Evolutionary conservation across 2,329 filamentous ascomycete species (phyloP).

Genomic region (Claviceps paspali): DNA sequence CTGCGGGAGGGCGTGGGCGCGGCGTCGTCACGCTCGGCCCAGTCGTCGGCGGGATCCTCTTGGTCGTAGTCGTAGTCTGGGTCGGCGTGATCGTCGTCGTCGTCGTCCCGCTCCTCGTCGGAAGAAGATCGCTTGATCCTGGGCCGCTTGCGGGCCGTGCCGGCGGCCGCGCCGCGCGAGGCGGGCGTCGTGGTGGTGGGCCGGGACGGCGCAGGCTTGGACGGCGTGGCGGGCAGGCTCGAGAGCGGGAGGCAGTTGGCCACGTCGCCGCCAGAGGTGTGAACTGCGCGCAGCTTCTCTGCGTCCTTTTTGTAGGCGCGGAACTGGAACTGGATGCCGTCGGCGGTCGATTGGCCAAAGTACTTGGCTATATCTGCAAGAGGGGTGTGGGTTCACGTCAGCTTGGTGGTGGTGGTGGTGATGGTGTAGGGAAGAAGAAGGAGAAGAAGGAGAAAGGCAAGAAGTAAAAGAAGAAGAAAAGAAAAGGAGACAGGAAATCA

Average conservation of each 20-base stretch:
- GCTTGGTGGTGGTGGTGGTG: slow-evolving; percentile 16
- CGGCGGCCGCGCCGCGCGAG: background rate
- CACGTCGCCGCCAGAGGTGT: slow-evolving; percentile 30
- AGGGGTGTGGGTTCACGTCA: no score
- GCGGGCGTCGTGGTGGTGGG: background rate
- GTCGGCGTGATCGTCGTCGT: slow-evolving; percentile 18
- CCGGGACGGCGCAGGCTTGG: slow-evolving; percentile 10
- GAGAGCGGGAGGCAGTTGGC: slow-evolving; percentile 20
- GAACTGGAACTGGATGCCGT: slow-evolving; percentile 47
- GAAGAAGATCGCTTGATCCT: slow-evolving; percentile 14
- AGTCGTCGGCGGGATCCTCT: background rate
- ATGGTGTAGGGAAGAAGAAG: background rate
- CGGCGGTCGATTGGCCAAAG: slow-evolving; percentile 42
- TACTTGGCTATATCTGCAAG: slow-evolving; percentile 45
- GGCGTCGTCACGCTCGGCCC: slow-evolving; percentile 10
- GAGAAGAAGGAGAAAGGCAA: no score
- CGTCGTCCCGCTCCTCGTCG: slow-evolving; percentile 13
- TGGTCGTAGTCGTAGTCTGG: slow-evolving; percentile 12
- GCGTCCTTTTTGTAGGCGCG: slow-evolving; percentile 38
- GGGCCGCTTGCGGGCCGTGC: slow-evolving; percentile 14
- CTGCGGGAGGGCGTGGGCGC: slow-evolving; percentile 21
- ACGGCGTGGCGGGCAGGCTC: slow-evolving; percentile 15
- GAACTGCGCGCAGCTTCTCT: slow-evolving; percentile 28
- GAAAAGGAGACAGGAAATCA: background rate
- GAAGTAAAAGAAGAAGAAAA: background rate